phyloP scores from a whole-genome alignment of 352 stramenopile species.

The Albugo laibachii region DNA sequence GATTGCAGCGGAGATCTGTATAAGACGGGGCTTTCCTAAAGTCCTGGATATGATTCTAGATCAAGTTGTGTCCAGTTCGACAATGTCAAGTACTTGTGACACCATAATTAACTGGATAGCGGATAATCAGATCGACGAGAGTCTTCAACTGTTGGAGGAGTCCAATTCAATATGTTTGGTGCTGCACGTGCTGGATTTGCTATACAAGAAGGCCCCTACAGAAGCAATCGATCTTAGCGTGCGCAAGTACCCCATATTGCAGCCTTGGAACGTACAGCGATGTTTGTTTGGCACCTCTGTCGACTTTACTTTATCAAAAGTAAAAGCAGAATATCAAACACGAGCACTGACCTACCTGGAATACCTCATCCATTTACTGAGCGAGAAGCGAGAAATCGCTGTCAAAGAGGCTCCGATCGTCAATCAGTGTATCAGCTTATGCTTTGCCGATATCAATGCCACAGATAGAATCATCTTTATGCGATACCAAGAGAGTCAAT shows the following conservation, averaged over 20 bases:
- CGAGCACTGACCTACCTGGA: constrained; percentile 48
- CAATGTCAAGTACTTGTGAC: constrained; percentile 50
- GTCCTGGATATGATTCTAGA: constrained; percentile 52
- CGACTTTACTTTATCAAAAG: constrained; percentile 4
- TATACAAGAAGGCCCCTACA: constrained; percentile 57
- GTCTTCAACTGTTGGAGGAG: constrained; percentile 22
- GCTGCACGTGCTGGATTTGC: constrained; percentile 52
- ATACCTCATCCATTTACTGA: constrained; percentile 46
- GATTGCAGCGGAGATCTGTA: constrained; percentile 61
- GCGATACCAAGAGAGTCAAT: no score
- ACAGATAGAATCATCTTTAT: constrained; percentile 12
- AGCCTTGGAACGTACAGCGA: constrained; percentile 66
- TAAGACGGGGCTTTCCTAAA: constrained; percentile 32
- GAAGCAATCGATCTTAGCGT: constrained; percentile 61
- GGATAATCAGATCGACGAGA: constrained; percentile 29
- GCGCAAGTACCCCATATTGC: constrained; percentile 36
- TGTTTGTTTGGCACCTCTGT: constrained; percentile 45
- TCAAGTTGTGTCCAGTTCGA: constrained; percentile 57
- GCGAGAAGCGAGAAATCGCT: constrained; percentile 18
- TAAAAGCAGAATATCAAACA: constrained; percentile 8
- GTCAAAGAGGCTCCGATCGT: constrained; percentile 29
- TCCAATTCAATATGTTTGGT: constrained; percentile 48
- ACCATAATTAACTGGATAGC: constrained; percentile 66
- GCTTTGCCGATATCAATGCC: constrained; percentile 25
- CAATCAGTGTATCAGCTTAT: constrained; percentile 36